Evolutionary conservation across 176 grass and related monocot species (phyloP).

Genomic region (Bolboschoenus planiculmis): DNA sequence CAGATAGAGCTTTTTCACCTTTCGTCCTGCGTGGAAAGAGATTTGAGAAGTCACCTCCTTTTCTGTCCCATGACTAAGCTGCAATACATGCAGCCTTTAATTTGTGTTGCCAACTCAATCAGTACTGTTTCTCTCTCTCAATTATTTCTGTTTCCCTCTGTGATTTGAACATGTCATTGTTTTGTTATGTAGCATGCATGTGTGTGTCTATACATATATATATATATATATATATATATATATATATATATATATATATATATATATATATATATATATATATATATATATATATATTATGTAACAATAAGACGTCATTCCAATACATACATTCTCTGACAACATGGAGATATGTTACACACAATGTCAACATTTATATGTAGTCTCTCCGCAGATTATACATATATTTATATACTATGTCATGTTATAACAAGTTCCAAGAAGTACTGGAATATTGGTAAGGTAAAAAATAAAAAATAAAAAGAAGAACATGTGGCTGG

Average conservation of each 20-base stretch:
- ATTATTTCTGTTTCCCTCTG: background rate
- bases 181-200: no score
- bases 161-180: background rate
- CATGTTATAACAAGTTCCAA: background rate
- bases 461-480: no score
- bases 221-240: no score
- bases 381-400: no score
- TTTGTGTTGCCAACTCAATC: background rate
- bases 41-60: slow-evolving; percentile 9
- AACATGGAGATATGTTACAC: background rate
- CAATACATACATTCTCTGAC: background rate
- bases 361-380: background rate
- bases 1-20: background rate
- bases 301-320: background rate
- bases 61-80: slow-evolving; percentile 1
- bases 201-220: no score
- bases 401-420: background rate
- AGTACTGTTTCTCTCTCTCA: background rate
- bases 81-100: background rate
- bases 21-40: slow-evolving; percentile 1
- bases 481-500: no score
- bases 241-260: no score
- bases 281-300: no score
- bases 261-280: no score
- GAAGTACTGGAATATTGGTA: background rate